Evolutionary conservation across 768 basidiomycete species (phyloP).

Genomic region (Strobilomyces echinocephalus): DNA sequence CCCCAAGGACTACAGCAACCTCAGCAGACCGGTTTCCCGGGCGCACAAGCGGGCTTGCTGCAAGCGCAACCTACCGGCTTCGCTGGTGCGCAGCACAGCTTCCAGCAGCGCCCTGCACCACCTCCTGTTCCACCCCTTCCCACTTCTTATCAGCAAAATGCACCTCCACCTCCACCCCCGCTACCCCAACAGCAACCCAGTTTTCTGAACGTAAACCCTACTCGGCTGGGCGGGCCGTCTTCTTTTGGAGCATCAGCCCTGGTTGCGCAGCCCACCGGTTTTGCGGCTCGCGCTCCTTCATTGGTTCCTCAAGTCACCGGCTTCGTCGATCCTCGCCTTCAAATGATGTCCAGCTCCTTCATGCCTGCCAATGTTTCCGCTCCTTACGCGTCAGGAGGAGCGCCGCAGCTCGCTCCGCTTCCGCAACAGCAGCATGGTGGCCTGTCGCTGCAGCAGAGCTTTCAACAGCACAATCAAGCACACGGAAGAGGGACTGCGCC

Average conservation of each 20-base stretch:
- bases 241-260: slow-evolving; percentile 13
- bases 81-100: slow-evolving; percentile 10
- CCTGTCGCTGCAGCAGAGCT: slow-evolving; percentile 71
- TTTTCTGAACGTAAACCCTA: slow-evolving; percentile 53
- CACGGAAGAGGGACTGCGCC: slow-evolving; percentile 61
- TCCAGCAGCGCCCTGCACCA: slow-evolving; percentile 37
- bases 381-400: slow-evolving; percentile 54
- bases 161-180: slow-evolving; percentile 33
- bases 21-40: slow-evolving; percentile 45
- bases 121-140: slow-evolving; percentile 68
- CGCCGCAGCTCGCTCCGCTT: slow-evolving; percentile 56
- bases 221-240: slow-evolving; percentile 37
- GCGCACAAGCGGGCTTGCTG: slow-evolving; percentile 36
- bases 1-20: slow-evolving; percentile 38
- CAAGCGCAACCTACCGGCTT: slow-evolving; percentile 55
- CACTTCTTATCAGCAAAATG: slow-evolving; percentile 52
- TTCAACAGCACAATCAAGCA: slow-evolving; percentile 82
- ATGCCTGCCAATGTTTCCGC: slow-evolving; percentile 71
- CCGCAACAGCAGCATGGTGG: slow-evolving; percentile 52
- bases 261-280: slow-evolving; percentile 39
- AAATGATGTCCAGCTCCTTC: slow-evolving; percentile 88
- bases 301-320: slow-evolving; percentile 76
- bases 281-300: slow-evolving; percentile 40
- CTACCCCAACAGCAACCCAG: slow-evolving; percentile 38
- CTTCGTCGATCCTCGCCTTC: slow-evolving; percentile 75